Evolutionary conservation across 2,329 filamentous ascomycete species (phyloP), one percentile per base, ranked within the genome.

Genomic region (Helicocarpus griseus): DNA sequence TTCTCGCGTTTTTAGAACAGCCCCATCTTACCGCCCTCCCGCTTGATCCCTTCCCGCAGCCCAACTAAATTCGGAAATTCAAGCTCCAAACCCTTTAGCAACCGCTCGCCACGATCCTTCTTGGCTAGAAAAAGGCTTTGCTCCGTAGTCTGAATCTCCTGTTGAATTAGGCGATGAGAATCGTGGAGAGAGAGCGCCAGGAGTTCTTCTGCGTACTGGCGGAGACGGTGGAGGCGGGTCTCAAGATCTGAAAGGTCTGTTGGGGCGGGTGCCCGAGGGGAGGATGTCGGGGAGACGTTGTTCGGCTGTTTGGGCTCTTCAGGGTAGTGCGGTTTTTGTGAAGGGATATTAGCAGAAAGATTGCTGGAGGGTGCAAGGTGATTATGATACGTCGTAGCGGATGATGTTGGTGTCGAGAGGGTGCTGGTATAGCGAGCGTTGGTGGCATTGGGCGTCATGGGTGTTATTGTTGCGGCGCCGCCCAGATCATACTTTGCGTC

Each of bases 111-210:
- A 6, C 56, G 53, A 22, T 56, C 54, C 9, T 48, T 50, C 31
- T 50, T 56, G 3, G 56, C 52, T 4, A 56, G 31, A 5, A 47
- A 26, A 7, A 57, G 31, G 2, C 13, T 53, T 1, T 53, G 38
- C 41, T 64, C 58, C 19, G 61, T 24, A 28, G 54, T 49, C 13
- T 39, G 43, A 35, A 61, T 58, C 17, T 59, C 56, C 11, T 63
- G 56, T 9, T 58, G 48, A 11, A 63, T 44, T 26, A 57, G 55
- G 7, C 55, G 56, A 36, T 63, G 60, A 3, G 60, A 63, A 1
- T 63, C 59, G 17, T 58, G 54, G 22, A 63, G 43, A 13, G 57
- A 60, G 24, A 63, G 57, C 26, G 61, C 56, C 4, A 63, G 52
- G 9, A 64, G 53, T 9, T 59, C 60, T 14, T 57, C 47, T 14